Conservation (phyloP, 1,139 yeast species). For the Candida sanyaensis region DNA sequence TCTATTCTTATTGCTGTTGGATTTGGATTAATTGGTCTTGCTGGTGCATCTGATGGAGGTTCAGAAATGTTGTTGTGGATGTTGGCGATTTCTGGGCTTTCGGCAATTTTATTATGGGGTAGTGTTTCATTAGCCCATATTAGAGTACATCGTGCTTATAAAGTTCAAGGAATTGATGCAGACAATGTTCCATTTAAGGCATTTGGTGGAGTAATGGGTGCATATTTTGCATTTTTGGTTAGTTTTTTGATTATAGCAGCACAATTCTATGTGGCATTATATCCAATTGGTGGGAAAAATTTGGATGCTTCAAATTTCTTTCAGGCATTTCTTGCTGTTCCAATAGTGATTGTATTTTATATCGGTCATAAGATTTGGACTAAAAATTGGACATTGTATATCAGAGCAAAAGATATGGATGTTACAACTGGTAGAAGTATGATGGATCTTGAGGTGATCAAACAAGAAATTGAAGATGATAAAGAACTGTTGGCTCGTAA, state of each 20-base stretch:
- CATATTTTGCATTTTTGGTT: conserved; percentile 31
- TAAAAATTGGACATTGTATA: conserved; percentile 26
- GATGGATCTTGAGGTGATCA: conserved; percentile 25
- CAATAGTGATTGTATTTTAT: conserved; percentile 27
- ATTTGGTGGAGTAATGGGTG: conserved; percentile 34
- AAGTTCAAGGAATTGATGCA: conserved; percentile 23
- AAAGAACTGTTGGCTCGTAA: conserved; percentile 12
- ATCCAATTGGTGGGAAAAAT: conserved; percentile 25
- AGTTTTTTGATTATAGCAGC: conserved; percentile 34
- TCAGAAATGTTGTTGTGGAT: conserved; percentile 36
- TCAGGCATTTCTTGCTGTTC: conserved; percentile 32
- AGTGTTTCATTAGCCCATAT: conserved; percentile 35
- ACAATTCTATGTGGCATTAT: conserved; percentile 33
- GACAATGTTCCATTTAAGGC: conserved; percentile 27
- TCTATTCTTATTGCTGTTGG: conserved; percentile 29
- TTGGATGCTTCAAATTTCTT: conserved; percentile 29
- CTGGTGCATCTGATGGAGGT: conserved; percentile 31
- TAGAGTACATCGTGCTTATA: conserved; percentile 25
- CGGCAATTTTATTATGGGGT: conserved; percentile 41
- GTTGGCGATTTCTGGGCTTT: conserved; percentile 37
- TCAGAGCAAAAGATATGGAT: conserved; percentile 29
- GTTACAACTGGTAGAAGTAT: conserved; percentile 33
- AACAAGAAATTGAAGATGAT: conserved; percentile 22
- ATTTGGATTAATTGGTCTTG: conserved; percentile 34
- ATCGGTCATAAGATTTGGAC: conserved; percentile 28